Percentiles rank a stretch among this genome's conserved stretches.
phyloP scores from a whole-genome alignment of 1,284 basidiomycete species.

The Cystobasidiaceae sp. region DNA sequence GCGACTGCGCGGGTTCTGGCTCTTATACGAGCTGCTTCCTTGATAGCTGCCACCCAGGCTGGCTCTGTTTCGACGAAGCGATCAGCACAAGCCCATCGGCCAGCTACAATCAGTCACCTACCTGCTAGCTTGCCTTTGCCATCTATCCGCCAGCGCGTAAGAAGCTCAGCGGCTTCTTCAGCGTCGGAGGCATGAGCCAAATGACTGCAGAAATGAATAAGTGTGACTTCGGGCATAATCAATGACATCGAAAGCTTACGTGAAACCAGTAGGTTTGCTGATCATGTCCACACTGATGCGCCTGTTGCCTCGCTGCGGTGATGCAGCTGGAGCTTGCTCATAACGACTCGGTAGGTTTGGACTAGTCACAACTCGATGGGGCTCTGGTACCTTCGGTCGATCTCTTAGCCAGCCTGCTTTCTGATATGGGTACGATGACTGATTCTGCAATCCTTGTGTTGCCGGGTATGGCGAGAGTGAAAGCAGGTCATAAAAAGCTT shows the following conservation, averaged over 20 bases:
- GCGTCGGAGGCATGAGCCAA: conserved; percentile 89
- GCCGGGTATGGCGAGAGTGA: conserved; percentile 55
- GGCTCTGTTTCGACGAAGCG: conserved; percentile 59
- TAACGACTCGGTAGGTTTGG: neutral
- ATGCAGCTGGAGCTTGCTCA: neutral
- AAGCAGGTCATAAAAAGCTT: conserved; percentile 79
- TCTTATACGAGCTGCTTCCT: conserved; percentile 63
- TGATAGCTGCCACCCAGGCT: conserved; percentile 84
- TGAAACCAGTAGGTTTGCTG: conserved; percentile 71
- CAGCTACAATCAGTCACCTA: conserved; percentile 47
- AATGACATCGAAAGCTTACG: conserved; percentile 57
- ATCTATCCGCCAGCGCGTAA: conserved; percentile 84
- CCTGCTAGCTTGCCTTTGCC: conserved; percentile 85
- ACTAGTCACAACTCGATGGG: conserved; percentile 18
- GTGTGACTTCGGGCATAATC: conserved; percentile 1
- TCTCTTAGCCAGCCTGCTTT: conserved; percentile 28
- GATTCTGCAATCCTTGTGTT: conserved; percentile 35
- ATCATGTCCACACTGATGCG: conserved; percentile 53
- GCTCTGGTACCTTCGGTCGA: conserved; percentile 17
- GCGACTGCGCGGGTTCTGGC: conserved; percentile 73
- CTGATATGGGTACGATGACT: conserved; percentile 30
- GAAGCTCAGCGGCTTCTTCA: conserved; percentile 81
- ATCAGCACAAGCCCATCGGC: conserved; percentile 21
- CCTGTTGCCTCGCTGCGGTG: conserved; percentile 9
- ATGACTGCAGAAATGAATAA: conserved; percentile 66